phyloP scores from a whole-genome alignment of 768 basidiomycete species.

The Sarcomyxa edulis region DNA sequence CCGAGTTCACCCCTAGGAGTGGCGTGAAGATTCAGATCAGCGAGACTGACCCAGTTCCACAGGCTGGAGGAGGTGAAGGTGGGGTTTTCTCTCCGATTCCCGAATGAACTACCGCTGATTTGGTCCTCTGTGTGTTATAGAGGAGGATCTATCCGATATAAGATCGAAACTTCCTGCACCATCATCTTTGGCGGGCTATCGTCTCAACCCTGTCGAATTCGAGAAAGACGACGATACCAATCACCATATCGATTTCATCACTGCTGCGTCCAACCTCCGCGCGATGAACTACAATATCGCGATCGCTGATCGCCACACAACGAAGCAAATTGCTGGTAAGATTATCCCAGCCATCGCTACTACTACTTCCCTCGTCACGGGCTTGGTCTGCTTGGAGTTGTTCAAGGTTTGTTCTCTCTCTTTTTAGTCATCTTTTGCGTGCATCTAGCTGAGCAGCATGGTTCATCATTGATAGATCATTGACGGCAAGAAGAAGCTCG shows the following conservation, averaged over 20 bases:
- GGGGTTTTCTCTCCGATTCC: constrained; percentile 13
- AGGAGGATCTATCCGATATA: constrained; percentile 51
- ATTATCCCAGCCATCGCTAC: constrained; percentile 99
- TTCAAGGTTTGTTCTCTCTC: constrained; percentile 71
- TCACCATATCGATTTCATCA: constrained; percentile 98
- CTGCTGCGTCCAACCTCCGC: constrained; percentile 93
- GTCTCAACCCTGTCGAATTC: constrained; percentile 91
- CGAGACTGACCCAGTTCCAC: constrained; percentile 84
- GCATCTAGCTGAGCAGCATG: constrained; percentile 1
- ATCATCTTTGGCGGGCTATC: constrained; percentile 92
- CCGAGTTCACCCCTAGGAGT: constrained; percentile 89
- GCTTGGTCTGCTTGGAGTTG: constrained; percentile 90
- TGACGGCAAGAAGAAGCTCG: constrained; percentile 89
- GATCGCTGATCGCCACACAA: constrained; percentile 82
- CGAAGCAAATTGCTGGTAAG: constrained; percentile 98
- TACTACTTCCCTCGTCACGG: constrained; percentile 93
- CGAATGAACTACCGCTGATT: no score
- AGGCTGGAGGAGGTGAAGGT: constrained; percentile 37
- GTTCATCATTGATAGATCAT: constrained; percentile 85
- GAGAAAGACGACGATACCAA: constrained; percentile 99
- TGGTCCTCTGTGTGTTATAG: constrained; percentile 19
- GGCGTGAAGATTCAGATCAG: constrained; percentile 92
- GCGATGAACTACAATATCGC: constrained; percentile 93
- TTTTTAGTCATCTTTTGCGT: neutral
- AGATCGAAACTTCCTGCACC: constrained; percentile 77